Evolutionary conservation across 345 rosid genomes (phyloP), one percentile per base, ranked within the genome.

Genomic region (Gynandropsis gynandra): DNA sequence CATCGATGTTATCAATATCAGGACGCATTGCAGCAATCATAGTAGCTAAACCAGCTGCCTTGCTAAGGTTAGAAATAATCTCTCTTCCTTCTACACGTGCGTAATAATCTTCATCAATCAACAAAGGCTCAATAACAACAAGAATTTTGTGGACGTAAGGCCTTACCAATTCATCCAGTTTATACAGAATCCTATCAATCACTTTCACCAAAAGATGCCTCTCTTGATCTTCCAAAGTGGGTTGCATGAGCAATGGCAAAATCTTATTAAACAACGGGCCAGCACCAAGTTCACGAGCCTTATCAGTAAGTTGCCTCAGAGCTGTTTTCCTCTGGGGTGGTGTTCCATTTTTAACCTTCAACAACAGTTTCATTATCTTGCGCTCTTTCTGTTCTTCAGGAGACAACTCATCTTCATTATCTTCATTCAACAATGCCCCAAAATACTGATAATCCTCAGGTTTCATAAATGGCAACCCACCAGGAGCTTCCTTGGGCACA

Each of bases 11-110:
- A 56, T 92, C 99, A 65, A 92, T 92, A 73, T 92, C 99, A 1
- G 99, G 99, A 64, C 97, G 95, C 99, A 88, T 92, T 32, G 97
- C 99, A 67, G 99, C 99, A 72, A 92, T 88, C 99, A 92, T 92
- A 41, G 99, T 88, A 16, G 99, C 97, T 79, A 92, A 76, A 55
- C 97, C 99, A 46, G 97, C 99, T 19, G 99, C 97, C 74, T 88
- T 92, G 64, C 97, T 88, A 63, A 92, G 73, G 76, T 92, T 92
- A 47, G 99, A 92, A 63, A 92, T 92, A 50, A 92, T 88, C 67
- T 92, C 97, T 73, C 99, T 85, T 36, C 99, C 99, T 70, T 92
- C 99, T 12, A 88, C 95, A 56, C 97, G 99, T 9, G 99, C 99
- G 83, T 92, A 92, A 64, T 92, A 92, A 58, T 92, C 99, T 67